Evolutionary conservation across 805 yeast species (phyloP).

Genomic region (Teunomyces panamensis): DNA sequence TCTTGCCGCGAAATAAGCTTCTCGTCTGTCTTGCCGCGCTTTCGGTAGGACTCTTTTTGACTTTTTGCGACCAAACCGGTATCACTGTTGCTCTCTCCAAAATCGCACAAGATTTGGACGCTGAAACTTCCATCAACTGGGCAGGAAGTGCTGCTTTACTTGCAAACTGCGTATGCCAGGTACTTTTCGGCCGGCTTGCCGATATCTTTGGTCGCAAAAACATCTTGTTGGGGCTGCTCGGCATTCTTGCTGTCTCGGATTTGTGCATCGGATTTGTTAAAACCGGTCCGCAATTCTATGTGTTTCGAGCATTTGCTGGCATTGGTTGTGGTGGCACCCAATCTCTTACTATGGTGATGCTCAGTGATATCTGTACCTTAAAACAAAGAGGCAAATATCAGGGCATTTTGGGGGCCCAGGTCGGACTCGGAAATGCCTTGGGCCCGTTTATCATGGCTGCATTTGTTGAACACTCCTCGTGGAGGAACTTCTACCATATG

Average conservation of each 20-base stretch:
- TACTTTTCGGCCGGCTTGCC: constrained; percentile 65
- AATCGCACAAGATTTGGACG: constrained; percentile 18
- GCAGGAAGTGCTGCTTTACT: constrained; percentile 69
- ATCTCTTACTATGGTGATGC: constrained; percentile 49
- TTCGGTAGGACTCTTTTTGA: constrained; percentile 16
- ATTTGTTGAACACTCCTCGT: constrained; percentile 14
- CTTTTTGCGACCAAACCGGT: constrained; percentile 21
- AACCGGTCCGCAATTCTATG: constrained; percentile 43
- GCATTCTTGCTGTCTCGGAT: constrained; percentile 44
- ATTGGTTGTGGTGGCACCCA: constrained; percentile 58
- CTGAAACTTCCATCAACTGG: constrained; percentile 43
- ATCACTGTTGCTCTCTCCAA: constrained; percentile 20
- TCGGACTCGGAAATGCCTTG: constrained; percentile 21
- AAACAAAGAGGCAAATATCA: constrained; percentile 52
- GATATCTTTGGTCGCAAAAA: constrained; percentile 60
- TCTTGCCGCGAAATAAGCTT: constrained; percentile 17
- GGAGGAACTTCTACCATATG: constrained; percentile 20
- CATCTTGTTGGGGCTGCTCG: constrained; percentile 42
- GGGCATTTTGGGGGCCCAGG: constrained; percentile 34
- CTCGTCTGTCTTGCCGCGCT: constrained; percentile 17
- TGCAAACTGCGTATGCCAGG: constrained; percentile 72
- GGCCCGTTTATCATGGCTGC: constrained; percentile 24
- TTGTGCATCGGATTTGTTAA: constrained; percentile 41
- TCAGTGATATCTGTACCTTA: constrained; percentile 54
- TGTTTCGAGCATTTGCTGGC: constrained; percentile 56